Conservation (phyloP, 1,139 yeast species). For the Blastobotrys capitulatus region DNA sequence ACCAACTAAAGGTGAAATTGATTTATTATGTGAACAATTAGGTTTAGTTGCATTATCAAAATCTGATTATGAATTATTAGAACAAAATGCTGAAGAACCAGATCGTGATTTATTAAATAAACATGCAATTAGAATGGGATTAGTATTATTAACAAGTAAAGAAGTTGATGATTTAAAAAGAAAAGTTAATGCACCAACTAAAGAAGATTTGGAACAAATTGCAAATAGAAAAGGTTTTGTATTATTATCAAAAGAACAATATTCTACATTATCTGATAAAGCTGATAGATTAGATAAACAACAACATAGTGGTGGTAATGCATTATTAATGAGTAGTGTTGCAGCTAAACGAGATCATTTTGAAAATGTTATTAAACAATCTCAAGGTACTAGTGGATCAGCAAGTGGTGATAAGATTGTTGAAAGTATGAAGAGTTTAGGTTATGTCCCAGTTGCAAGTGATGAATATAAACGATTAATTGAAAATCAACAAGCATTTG, state of each 20-base stretch:
- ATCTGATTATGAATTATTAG: constrained; percentile 25
- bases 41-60: constrained; percentile 21
- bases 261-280: constrained; percentile 26
- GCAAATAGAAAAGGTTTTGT: constrained; percentile 46
- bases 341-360: constrained; percentile 34
- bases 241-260: constrained; percentile 44
- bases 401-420: constrained; percentile 27
- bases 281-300: constrained; percentile 15
- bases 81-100: constrained; percentile 26
- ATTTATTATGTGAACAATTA: constrained; percentile 18
- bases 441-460: constrained; percentile 33
- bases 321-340: constrained; percentile 23
- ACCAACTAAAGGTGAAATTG: constrained; percentile 27
- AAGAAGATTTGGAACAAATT: constrained; percentile 41
- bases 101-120: constrained; percentile 22
- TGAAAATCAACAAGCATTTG: constrained; percentile 31
- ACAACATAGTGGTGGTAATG: constrained; percentile 8
- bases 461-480: constrained; percentile 36
- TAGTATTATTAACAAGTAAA: constrained; percentile 22
- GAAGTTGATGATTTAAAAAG: constrained; percentile 28
- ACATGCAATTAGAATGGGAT: constrained; percentile 30
- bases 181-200: constrained; percentile 23
- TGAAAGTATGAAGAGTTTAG: constrained; percentile 32
- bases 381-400: constrained; percentile 14
- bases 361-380: constrained; percentile 30